Evolutionary conservation across 192 early-diverging fungal species (phyloP).

Genomic region (Coemansia asiatica): DNA sequence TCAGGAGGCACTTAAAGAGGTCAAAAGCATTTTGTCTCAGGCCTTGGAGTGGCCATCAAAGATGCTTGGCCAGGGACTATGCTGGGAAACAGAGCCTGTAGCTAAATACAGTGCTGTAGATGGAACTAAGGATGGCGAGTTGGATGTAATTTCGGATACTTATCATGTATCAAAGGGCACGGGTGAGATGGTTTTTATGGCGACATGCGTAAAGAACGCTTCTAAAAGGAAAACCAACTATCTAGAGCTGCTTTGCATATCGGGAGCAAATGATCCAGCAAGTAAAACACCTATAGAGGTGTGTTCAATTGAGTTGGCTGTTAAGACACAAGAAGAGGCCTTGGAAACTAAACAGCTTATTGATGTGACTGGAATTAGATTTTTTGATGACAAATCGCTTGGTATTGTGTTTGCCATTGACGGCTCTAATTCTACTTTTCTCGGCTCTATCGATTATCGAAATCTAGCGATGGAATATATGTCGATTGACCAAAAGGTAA

Average conservation of each 20-base stretch:
- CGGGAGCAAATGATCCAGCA: background rate
- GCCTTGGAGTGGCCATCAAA: conserved; percentile 40
- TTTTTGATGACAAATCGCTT: conserved; percentile 35
- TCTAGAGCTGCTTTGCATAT: background rate
- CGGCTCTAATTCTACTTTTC: conserved; percentile 21
- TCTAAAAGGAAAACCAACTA: background rate
- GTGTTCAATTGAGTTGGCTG: background rate
- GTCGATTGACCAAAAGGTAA: background rate
- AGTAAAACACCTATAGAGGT: background rate
- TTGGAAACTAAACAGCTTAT: background rate
- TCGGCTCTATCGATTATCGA: conserved; percentile 32
- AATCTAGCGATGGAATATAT: background rate
- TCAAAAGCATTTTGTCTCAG: conserved; percentile 9
- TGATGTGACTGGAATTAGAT: conserved; percentile 21
- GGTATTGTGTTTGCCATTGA: conserved; percentile 34
- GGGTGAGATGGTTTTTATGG: background rate
- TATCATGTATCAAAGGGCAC: background rate
- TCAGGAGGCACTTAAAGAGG: conserved; percentile 17
- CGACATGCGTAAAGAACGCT: background rate
- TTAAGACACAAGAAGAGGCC: background rate
- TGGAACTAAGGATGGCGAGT: background rate
- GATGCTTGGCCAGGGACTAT: conserved; percentile 24
- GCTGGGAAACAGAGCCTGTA: conserved; percentile 14
- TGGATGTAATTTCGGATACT: conserved; percentile 1
- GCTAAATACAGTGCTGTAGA: background rate